Percentiles rank a stretch among this genome's conserved stretches.
Conservation (phyloP, 2,329 filamentous ascomycete genomes). For the Exophiala aquamarina region DNA sequence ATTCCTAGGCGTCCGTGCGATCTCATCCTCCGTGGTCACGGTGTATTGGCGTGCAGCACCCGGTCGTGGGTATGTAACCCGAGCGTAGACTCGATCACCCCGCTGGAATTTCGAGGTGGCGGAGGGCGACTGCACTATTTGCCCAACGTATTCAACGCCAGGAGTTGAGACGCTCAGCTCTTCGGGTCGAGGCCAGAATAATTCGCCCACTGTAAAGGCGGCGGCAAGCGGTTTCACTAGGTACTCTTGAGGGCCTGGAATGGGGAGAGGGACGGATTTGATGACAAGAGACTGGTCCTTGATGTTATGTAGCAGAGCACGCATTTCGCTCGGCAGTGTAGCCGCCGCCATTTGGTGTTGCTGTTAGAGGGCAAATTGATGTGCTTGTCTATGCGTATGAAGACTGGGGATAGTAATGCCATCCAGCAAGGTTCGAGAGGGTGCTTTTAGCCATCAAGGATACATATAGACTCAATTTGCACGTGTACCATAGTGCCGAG, state of each 20-base stretch:
- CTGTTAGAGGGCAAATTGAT: too few relatives aligned
- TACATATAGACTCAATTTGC: too few relatives aligned
- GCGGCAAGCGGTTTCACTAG: constrained; percentile 42
- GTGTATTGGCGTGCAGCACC: constrained; percentile 41
- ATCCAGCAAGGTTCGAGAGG: background rate
- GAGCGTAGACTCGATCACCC: constrained; percentile 41
- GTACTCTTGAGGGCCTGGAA: constrained; percentile 33
- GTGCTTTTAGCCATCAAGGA: too few relatives aligned
- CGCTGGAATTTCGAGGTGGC: constrained; percentile 37
- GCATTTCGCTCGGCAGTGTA: constrained; percentile 17
- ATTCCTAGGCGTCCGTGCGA: constrained; percentile 37
- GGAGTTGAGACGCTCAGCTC: constrained; percentile 35
- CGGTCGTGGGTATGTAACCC: constrained; percentile 36
- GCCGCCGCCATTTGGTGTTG: constrained; percentile 7
- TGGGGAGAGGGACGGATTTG: constrained; percentile 27
- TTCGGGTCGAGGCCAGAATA: constrained; percentile 40
- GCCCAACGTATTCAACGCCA: constrained; percentile 45
- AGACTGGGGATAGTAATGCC: too few relatives aligned
- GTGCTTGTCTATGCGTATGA: too few relatives aligned
- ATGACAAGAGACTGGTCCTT: constrained; percentile 21
- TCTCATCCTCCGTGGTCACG: constrained; percentile 35
- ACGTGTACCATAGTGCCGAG: too few relatives aligned
- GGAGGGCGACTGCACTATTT: constrained; percentile 36
- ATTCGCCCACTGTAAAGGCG: constrained; percentile 43
- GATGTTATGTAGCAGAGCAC: constrained; percentile 20